phyloP scores from a whole-genome alignment of 345 rosid species.

The Rhodomyrtus tomentosa region DNA sequence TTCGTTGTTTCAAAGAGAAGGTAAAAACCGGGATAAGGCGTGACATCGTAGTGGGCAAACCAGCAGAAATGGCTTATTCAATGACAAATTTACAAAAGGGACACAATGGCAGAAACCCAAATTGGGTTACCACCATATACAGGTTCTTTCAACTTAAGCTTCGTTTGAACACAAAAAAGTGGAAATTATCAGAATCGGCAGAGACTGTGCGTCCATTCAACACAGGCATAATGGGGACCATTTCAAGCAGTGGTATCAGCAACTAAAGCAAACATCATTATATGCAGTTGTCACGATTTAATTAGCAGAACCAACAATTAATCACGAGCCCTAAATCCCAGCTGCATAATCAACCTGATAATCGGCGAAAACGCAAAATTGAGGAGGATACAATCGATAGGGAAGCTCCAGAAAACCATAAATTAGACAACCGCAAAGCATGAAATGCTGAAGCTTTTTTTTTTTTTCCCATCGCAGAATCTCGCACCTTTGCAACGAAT shows the following conservation, averaged over 20 bases:
- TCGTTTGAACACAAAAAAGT: not conserved
- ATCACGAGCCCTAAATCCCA: not conserved
- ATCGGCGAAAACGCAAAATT: not conserved
- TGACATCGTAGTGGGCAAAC: not conserved
- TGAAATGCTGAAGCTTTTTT: not conserved
- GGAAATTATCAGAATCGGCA: not conserved
- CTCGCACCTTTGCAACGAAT: conserved; percentile 25
- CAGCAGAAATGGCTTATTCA: not conserved
- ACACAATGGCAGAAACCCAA: not conserved
- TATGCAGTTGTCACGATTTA: not conserved
- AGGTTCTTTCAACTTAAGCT: not conserved
- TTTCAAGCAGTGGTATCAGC: not conserved
- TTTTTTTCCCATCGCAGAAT: not conserved
- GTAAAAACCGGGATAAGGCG: not conserved
- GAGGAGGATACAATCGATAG: not conserved
- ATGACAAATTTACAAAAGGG: not conserved
- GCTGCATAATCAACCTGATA: not conserved
- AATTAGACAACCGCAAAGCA: not conserved
- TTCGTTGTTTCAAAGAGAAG: not conserved
- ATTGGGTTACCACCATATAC: not conserved
- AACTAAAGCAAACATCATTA: not conserved
- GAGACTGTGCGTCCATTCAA: not conserved
- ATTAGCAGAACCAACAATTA: not conserved
- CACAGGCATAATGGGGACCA: not conserved
- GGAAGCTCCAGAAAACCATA: not conserved